Conservation (phyloP, 352 stramenopile genomes). For the Thraustochytrium sp. region DNA sequence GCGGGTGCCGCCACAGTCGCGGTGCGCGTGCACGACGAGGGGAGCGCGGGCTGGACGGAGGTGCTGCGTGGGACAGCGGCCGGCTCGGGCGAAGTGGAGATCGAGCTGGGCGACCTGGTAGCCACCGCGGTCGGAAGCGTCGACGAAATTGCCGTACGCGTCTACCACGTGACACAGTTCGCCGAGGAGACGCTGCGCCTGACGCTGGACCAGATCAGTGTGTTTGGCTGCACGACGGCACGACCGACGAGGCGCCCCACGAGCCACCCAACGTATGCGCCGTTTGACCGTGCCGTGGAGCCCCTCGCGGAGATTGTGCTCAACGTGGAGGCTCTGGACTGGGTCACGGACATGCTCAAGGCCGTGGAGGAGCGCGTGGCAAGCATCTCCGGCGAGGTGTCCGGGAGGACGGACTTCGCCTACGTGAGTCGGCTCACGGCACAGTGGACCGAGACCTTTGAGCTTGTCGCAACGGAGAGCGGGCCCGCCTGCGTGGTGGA, state of each 20-base stretch:
- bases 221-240: not conserved
- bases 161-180: not conserved
- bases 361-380: not conserved
- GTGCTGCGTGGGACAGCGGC: not conserved
- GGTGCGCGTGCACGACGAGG: not conserved
- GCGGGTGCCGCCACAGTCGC: not conserved
- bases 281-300: not conserved
- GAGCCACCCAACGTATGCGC: not conserved
- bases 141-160: not conserved
- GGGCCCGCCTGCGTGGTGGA: not conserved
- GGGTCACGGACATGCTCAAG: not conserved
- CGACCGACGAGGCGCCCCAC: not conserved
- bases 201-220: not conserved
- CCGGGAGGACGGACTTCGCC: not conserved
- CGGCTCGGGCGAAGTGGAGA: not conserved
- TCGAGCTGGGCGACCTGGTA: not conserved
- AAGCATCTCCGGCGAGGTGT: not conserved
- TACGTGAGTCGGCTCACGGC: not conserved
- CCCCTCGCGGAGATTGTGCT: not conserved
- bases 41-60: not conserved
- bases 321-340: not conserved
- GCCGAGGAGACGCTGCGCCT: not conserved
- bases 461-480: not conserved
- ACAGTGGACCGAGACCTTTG: conserved; percentile 15
- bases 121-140: not conserved